Conservation (phyloP, 805 yeast genomes). For the Candida coleopterorum region DNA sequence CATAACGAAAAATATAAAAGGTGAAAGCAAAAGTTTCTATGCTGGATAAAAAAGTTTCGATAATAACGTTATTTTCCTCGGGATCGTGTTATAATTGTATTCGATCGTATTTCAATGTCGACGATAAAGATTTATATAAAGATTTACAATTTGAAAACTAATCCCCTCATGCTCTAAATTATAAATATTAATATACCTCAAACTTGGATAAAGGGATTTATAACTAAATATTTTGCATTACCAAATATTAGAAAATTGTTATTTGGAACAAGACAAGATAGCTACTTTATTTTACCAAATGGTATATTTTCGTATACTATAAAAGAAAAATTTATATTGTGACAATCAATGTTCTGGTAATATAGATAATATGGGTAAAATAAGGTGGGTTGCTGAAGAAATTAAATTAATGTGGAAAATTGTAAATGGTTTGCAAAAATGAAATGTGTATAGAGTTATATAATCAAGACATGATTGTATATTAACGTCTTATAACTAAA, state of each 20-base stretch:
- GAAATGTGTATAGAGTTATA: conserved; percentile 1
- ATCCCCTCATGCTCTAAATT: conserved; percentile 58
- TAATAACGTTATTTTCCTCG: conserved; percentile 63
- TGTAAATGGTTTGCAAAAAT: conserved; percentile 58
- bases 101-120: conserved; percentile 50
- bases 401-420: conserved; percentile 58
- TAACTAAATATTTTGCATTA: conserved; percentile 48
- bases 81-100: conserved; percentile 68
- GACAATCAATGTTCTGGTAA: conserved; percentile 82
- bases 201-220: conserved; percentile 58
- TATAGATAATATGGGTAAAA: conserved; percentile 64
- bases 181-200: conserved; percentile 77
- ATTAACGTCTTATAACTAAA: too few relatives aligned
- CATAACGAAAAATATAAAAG: conserved; percentile 47
- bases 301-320: conserved; percentile 51
- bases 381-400: conserved; percentile 89
- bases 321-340: conserved; percentile 56
- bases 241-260: conserved; percentile 39
- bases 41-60: conserved; percentile 47
- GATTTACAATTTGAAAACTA: conserved; percentile 31
- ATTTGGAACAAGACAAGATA: conserved; percentile 47
- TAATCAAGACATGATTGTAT: too few relatives aligned
- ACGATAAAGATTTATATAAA: conserved; percentile 36
- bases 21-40: conserved; percentile 32
- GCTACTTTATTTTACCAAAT: conserved; percentile 62